Evolutionary conservation across 805 yeast species (phyloP), one percentile per base, ranked within the genome.

Genomic region (Lachancea meyersii): DNA sequence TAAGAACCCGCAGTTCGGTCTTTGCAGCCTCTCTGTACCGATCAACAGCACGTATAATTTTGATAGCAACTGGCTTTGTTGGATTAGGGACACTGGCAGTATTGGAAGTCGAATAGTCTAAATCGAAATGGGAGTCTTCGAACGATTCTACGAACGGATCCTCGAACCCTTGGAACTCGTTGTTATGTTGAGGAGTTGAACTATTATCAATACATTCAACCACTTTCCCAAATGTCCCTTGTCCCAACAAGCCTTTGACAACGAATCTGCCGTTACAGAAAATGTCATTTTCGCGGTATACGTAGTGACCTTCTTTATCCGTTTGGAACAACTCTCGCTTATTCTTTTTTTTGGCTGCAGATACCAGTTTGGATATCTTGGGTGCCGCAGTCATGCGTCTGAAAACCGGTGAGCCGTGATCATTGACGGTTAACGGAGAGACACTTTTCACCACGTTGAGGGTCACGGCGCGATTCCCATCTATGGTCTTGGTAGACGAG

Each of bases 151-250:
- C 30, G 19, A 41, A 41, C 11, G 44, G 44, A n/a, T 41, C 44
- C 21, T 41, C 44, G 18, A 41, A 41, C 13, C 32, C 33, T 16
- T 34, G 44, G 19, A 24, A 31, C 16, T 24, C 28, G n/a, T 32
- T 18, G 21, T 19, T 20, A 8, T 10, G 35, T 18, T 17, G 24
- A 17, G 31, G n/a, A 34, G 31, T n/a, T 7, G 44, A 40, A n/a
- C 16, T 27, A 41, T 72, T 68, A 58, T 93, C 97, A 51, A 72
- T 73, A 65, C 97, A 91, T 65, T 91, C 93, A 32, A 89, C 94
- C 36, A 93, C 99, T 66, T 93, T 97, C 8, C 98, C 98, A 71
- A 93, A 93, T 1, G 98, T 89, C 2, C 99, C 99, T 48, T 89
- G 91, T 1, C 99, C 99, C 43, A 93, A 68, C 26, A 87, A 66